Conservation (phyloP, 1,284 basidiomycete genomes). For the Cutaneotrichosporon cavernicola region DNA sequence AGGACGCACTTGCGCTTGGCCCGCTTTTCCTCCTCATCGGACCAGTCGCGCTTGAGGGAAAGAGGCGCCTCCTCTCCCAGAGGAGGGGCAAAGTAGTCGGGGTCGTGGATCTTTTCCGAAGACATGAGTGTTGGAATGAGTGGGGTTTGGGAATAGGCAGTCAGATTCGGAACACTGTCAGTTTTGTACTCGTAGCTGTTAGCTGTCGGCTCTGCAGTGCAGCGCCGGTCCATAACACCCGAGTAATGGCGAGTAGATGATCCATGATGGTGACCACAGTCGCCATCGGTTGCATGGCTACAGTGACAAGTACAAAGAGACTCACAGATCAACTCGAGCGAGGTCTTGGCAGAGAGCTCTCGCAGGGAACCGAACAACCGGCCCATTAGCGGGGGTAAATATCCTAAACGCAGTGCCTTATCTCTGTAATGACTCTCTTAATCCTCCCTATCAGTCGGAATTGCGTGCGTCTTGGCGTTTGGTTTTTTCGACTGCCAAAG, state of each 20-base stretch:
- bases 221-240: too few species aligned
- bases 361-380: neutral
- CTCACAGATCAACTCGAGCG: neutral
- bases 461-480: constrained; percentile 2
- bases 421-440: neutral
- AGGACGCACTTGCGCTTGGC: constrained; percentile 31
- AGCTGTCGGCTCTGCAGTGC: neutral
- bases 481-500: neutral
- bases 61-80: constrained; percentile 7
- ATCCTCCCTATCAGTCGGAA: neutral
- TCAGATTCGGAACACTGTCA: neutral
- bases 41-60: constrained; percentile 22
- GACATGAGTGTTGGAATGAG: constrained; percentile 3
- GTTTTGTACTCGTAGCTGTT: neutral
- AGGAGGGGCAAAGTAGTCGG: constrained; percentile 12
- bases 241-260: constrained; percentile 1
- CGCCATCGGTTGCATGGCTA: neutral
- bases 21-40: constrained; percentile 18
- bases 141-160: neutral
- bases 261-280: constrained; percentile 2
- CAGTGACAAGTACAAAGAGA: neutral
- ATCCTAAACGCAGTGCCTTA: neutral
- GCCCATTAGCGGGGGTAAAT: neutral
- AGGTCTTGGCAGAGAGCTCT: neutral
- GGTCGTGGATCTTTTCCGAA: constrained; percentile 11